phyloP scores from a whole-genome alignment of 805 yeast genomes.

The Wickerhamomyces chaumierensis region DNA sequence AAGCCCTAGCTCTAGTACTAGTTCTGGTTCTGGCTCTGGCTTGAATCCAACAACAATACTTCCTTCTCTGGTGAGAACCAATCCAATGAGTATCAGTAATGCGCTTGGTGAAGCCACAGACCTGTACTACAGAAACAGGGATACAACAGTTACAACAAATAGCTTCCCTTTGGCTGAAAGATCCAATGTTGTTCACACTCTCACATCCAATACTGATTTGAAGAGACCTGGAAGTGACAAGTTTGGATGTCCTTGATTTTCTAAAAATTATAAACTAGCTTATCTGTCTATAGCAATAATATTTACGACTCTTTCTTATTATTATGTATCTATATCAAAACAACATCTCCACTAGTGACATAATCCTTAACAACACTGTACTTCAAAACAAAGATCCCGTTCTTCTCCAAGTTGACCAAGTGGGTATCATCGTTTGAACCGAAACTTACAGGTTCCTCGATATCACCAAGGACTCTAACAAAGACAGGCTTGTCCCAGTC shows the following conservation, averaged over 20 bases:
- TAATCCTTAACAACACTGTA: constrained; percentile 41
- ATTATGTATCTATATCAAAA: too few species aligned
- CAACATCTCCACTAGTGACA: constrained; percentile 29
- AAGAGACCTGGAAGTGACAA: too few species aligned
- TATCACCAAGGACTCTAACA: constrained; percentile 36
- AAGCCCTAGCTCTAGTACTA: too few species aligned
- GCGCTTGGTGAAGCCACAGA: constrained; percentile 3
- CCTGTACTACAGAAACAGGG: constrained; percentile 2
- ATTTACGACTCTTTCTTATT: too few species aligned
- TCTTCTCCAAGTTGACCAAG: constrained; percentile 20
- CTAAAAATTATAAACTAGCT: too few species aligned
- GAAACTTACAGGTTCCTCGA: constrained; percentile 23
- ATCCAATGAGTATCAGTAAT: neutral
- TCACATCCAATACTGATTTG: too few species aligned
- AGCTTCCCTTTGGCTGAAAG: too few species aligned
- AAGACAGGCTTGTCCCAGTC: constrained; percentile 71
- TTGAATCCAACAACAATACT: neutral
- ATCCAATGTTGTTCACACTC: too few species aligned
- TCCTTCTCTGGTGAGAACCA: neutral
- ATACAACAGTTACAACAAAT: neutral
- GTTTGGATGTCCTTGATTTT: too few species aligned
- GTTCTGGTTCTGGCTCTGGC: too few species aligned
- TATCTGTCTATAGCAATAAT: too few species aligned
- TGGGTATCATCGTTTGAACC: constrained; percentile 50
- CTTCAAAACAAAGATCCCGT: constrained; percentile 54